phyloP scores from a whole-genome alignment of 306 rosid species.

The Cotoneaster glaucophyllus region DNA sequence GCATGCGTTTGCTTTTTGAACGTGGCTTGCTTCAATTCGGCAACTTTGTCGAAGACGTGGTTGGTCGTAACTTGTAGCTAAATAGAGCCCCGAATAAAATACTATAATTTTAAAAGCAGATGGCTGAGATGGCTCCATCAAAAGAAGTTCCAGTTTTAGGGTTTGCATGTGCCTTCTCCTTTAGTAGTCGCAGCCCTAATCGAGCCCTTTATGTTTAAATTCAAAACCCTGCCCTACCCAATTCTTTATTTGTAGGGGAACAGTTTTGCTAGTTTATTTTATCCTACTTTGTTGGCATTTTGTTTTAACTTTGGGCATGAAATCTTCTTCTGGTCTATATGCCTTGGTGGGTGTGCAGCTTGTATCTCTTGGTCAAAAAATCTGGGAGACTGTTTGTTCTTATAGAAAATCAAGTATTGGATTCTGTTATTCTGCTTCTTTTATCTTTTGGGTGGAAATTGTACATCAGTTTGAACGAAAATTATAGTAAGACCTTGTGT shows the following conservation, averaged over 20 bases:
- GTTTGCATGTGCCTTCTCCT: conserved; percentile 10
- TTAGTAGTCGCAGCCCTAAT: neutral
- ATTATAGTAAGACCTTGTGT: neutral
- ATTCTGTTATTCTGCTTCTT: neutral
- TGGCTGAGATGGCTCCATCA: conserved; percentile 3
- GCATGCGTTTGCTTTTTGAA: neutral
- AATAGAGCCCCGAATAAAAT: neutral
- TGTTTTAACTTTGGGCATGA: neutral
- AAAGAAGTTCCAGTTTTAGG: neutral
- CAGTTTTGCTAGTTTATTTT: neutral
- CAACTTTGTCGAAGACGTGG: neutral
- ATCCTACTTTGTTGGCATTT: neutral
- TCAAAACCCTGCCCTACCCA: neutral
- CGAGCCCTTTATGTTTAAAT: neutral
- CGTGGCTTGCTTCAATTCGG: neutral
- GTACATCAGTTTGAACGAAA: neutral
- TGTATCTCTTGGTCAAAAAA: neutral
- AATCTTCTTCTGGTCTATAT: neutral
- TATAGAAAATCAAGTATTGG: neutral
- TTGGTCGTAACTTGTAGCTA: neutral
- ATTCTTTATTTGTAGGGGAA: neutral
- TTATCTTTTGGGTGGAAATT: conserved; percentile 1
- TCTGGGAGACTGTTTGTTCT: neutral
- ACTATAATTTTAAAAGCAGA: neutral
- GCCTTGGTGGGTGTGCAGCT: conserved; percentile 3